Conservation (phyloP, 2,329 filamentous ascomycete species). For the Beauveria pseudobassiana region DNA sequence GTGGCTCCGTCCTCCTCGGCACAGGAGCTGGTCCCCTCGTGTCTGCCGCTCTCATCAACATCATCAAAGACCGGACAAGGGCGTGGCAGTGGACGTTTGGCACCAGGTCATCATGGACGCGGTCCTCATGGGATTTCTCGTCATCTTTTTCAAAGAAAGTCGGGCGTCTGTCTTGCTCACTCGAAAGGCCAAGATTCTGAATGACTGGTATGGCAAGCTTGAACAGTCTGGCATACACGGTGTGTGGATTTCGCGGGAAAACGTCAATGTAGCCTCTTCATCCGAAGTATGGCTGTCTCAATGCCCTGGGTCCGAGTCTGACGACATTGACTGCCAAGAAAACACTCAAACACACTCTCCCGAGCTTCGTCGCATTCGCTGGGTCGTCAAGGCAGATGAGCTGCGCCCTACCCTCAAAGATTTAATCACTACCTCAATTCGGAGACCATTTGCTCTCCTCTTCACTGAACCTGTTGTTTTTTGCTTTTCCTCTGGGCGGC, state of each 20-base stretch:
- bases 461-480: constrained; percentile 73
- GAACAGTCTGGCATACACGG: constrained; percentile 57
- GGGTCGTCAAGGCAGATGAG: constrained; percentile 74
- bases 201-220: constrained; percentile 69
- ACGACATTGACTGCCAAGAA: neutral
- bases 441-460: constrained; percentile 70
- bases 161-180: constrained; percentile 73
- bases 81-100: constrained; percentile 82
- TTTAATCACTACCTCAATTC: constrained; percentile 68
- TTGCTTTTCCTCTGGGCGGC: constrained; percentile 86
- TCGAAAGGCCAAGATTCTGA: constrained; percentile 64
- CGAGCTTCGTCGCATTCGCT: constrained; percentile 54
- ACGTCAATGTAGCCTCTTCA: neutral
- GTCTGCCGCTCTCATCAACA: constrained; percentile 59
- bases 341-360: neutral
- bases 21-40: constrained; percentile 74
- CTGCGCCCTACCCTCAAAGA: constrained; percentile 58
- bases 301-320: constrained; percentile 4
- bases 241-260: constrained; percentile 27
- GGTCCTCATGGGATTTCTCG: constrained; percentile 52
- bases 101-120: constrained; percentile 67
- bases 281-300: neutral
- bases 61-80: constrained; percentile 35
- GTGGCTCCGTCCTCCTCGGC: constrained; percentile 68
- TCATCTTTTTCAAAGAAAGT: constrained; percentile 72